phyloP scores from a whole-genome alignment of 768 basidiomycete genomes.

The Tricholoma matsutake region DNA sequence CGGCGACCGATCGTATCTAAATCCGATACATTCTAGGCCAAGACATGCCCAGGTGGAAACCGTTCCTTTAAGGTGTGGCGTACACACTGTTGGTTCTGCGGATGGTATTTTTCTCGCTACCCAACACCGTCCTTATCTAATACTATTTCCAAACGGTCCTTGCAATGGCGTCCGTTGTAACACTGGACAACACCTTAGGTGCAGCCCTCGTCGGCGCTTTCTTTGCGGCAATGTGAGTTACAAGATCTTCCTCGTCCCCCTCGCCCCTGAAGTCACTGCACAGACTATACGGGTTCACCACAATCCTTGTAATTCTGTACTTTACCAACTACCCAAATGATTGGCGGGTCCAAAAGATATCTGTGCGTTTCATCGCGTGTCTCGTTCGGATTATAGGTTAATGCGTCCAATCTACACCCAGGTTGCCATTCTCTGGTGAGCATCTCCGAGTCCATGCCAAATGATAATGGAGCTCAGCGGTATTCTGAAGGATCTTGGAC shows the following conservation, averaged over 20 bases:
- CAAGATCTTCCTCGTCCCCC: neutral
- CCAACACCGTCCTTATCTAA: neutral
- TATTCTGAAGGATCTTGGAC: slow-evolving; percentile 17
- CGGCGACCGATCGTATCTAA: too few relatives aligned
- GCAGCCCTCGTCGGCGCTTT: slow-evolving; percentile 26
- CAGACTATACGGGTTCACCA: slow-evolving; percentile 18
- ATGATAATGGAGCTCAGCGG: neutral
- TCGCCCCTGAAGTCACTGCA: neutral
- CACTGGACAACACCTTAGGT: slow-evolving; percentile 27
- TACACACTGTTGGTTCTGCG: too few relatives aligned
- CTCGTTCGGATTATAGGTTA: neutral
- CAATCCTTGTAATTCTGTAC: slow-evolving; percentile 23
- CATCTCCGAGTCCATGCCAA: neutral
- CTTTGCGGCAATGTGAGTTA: slow-evolving; percentile 26
- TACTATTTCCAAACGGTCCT: neutral
- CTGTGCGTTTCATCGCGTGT: slow-evolving; percentile 11
- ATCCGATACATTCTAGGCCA: too few relatives aligned
- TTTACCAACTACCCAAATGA: slow-evolving; percentile 22
- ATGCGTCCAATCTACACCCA: neutral
- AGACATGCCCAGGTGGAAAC: too few relatives aligned
- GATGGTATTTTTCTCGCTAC: neutral
- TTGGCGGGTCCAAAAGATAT: slow-evolving; percentile 18
- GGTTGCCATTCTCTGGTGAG: slow-evolving; percentile 22
- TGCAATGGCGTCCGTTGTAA: slow-evolving; percentile 1
- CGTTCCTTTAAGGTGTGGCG: too few relatives aligned